These are phyloP conservation scores for Phylloporus rhodoxanthus DNA, from an alignment of 768 basidiomycete species.

Conservation along the genomic window DNA sequence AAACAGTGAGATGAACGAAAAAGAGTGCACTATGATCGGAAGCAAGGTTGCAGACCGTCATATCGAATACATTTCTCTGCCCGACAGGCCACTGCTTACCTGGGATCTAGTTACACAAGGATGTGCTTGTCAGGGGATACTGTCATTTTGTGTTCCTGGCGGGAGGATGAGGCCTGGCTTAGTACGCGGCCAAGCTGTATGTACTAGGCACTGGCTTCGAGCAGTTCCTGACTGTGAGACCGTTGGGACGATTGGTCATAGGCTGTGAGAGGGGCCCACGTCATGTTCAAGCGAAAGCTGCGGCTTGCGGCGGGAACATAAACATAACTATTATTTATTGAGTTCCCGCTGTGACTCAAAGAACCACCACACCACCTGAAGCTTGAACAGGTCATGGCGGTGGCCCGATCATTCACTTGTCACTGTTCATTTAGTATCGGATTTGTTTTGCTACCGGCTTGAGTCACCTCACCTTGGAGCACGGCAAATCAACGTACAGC, in stretches of 20 bases:
- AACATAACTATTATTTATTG: too few species aligned
- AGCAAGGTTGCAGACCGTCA: neutral
- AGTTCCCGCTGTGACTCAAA: neutral
- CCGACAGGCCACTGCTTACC: neutral
- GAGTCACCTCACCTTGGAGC: neutral
- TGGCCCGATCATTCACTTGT: neutral
- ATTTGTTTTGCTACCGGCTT: neutral
- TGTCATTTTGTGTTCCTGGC: neutral
- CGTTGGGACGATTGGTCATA: too few species aligned
- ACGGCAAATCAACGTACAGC: neutral
- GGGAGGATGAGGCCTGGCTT: neutral
- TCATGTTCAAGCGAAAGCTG: neutral
- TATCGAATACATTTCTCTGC: too few species aligned
- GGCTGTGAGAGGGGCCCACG: too few species aligned
- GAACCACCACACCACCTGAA: neutral
- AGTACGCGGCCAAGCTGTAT: neutral
- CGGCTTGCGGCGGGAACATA: too few species aligned
- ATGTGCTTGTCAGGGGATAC: neutral
- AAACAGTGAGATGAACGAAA: constrained; percentile 2
- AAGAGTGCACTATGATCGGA: constrained; percentile 8
- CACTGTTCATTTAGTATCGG: neutral
- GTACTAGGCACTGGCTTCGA: too few species aligned
- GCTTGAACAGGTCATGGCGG: neutral
- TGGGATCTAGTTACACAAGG: neutral
- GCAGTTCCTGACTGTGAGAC: too few species aligned